Conservation (phyloP, 1,284 basidiomycete genomes). For the Apiotrichum veenhuisii region DNA sequence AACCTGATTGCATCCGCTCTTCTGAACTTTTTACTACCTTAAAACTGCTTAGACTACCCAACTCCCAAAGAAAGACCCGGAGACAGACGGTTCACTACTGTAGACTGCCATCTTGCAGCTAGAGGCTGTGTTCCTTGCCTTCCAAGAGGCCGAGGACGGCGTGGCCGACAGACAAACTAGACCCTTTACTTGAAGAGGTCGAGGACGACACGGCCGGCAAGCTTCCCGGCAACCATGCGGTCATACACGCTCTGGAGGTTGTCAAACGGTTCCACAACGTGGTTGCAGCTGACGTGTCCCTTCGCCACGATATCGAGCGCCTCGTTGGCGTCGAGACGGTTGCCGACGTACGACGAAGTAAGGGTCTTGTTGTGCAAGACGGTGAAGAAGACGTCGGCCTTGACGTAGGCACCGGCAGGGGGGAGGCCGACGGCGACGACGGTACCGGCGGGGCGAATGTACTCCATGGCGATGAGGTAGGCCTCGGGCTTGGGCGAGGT, state of each 20-base stretch:
- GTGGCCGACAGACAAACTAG: too few species aligned
- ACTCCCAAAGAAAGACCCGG: not conserved
- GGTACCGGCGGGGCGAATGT: constrained; percentile 60
- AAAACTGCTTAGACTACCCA: not conserved
- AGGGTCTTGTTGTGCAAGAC: constrained; percentile 67
- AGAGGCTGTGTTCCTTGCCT: not conserved
- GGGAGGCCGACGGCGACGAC: constrained; percentile 75
- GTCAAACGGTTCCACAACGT: constrained; percentile 54
- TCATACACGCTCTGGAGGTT: constrained; percentile 62
- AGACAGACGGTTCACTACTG: not conserved
- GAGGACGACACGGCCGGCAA: constrained; percentile 64
- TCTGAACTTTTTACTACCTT: not conserved
- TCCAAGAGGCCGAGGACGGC: too few species aligned
- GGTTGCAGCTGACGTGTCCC: constrained; percentile 64
- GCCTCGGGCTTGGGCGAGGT: constrained; percentile 56
- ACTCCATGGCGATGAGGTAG: constrained; percentile 67
- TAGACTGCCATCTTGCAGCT: not conserved
- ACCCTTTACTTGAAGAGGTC: constrained; percentile 43
- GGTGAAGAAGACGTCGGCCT: constrained; percentile 64
- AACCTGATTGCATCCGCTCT: not conserved
- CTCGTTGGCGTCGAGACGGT: constrained; percentile 66
- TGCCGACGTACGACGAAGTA: constrained; percentile 72
- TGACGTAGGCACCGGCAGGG: constrained; percentile 52
- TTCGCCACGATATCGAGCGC: constrained; percentile 58
- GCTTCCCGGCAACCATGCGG: constrained; percentile 56